phyloP scores from a whole-genome alignment of 371 early-diverging fungal species.

The Rhizomucor miehei region DNA sequence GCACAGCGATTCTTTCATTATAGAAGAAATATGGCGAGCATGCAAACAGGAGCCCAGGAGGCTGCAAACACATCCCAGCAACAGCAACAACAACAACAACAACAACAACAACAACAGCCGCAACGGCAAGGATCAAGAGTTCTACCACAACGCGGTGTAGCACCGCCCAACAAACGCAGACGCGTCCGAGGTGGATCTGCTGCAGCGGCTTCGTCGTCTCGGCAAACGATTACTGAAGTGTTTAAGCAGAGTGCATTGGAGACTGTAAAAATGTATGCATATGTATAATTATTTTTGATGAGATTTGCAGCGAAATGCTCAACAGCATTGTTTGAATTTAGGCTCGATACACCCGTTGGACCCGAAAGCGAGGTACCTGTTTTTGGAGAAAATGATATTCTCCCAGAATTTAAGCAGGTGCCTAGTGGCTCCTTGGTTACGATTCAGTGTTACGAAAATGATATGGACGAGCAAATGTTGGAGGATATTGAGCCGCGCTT shows the following conservation, averaged over 20 bases:
- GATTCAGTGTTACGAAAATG: slow-evolving; percentile 64
- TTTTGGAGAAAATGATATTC: slow-evolving; percentile 25
- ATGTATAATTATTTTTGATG: neutral
- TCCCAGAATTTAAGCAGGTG: slow-evolving; percentile 34
- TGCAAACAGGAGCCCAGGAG: slow-evolving; percentile 1
- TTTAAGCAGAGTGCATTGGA: slow-evolving; percentile 27
- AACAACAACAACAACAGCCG: slow-evolving; percentile 3
- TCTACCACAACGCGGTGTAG: slow-evolving; percentile 14
- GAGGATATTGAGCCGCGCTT: slow-evolving; percentile 72
- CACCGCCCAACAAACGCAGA: slow-evolving; percentile 75
- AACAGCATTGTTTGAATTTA: slow-evolving; percentile 1
- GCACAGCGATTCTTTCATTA: slow-evolving; percentile 65
- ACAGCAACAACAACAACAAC: slow-evolving; percentile 3
- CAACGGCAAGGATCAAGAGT: neutral
- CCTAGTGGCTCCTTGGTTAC: slow-evolving; percentile 36
- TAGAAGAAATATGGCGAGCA: slow-evolving; percentile 49
- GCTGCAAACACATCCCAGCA: slow-evolving; percentile 2
- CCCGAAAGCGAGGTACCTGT: neutral
- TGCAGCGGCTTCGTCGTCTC: slow-evolving; percentile 20
- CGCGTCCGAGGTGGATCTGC: slow-evolving; percentile 74
- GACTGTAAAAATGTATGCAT: slow-evolving; percentile 11
- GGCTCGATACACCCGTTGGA: slow-evolving; percentile 5
- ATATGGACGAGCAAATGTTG: slow-evolving; percentile 51
- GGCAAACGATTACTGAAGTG: slow-evolving; percentile 20
- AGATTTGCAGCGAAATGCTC: neutral